These are phyloP conservation scores for Tolypocladium pustulatum DNA, from an alignment of 2,329 filamentous ascomycete genomes.

Conservation along the genomic window DNA sequence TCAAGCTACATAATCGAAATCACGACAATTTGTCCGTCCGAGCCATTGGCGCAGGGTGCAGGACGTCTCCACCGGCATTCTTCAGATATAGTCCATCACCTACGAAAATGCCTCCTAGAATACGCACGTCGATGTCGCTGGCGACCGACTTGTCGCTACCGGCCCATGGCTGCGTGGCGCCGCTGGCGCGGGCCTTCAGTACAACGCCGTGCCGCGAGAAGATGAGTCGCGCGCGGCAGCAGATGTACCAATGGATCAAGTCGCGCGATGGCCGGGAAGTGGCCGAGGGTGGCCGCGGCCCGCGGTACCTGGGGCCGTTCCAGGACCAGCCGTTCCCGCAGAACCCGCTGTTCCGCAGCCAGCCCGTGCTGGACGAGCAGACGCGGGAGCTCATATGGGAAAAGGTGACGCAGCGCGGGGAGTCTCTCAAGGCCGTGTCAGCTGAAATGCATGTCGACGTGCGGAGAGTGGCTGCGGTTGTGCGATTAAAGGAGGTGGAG, in stretches of 20 bases:
- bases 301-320: slow-evolving; percentile 27
- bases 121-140: slow-evolving; percentile 18
- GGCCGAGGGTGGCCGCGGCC: slow-evolving; percentile 12
- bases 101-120: slow-evolving; percentile 5
- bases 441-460: slow-evolving; percentile 71
- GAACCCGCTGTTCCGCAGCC: slow-evolving; percentile 60
- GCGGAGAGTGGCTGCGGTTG: slow-evolving; percentile 73
- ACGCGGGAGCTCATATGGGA: slow-evolving; percentile 65
- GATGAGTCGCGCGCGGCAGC: slow-evolving; percentile 23
- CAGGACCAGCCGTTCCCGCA: slow-evolving; percentile 57
- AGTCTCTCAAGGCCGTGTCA: slow-evolving; percentile 66
- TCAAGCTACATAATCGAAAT: background rate
- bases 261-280: slow-evolving; percentile 13
- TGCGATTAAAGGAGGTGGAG: slow-evolving; percentile 78
- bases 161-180: slow-evolving; percentile 2
- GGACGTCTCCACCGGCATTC: background rate
- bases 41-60: background rate
- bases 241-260: slow-evolving; percentile 29
- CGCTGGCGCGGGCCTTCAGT: slow-evolving; percentile 24
- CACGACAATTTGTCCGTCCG: background rate
- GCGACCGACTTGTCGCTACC: slow-evolving; percentile 15
- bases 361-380: slow-evolving; percentile 62
- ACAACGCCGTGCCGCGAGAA: slow-evolving; percentile 27
- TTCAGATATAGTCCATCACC: background rate
- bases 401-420: slow-evolving; percentile 52